A percentile compares a stretch with the other conserved stretches of the same genome.
Conservation (phyloP, 2,329 filamentous ascomycete species). For the Colletotrichum cordylinicola region DNA sequence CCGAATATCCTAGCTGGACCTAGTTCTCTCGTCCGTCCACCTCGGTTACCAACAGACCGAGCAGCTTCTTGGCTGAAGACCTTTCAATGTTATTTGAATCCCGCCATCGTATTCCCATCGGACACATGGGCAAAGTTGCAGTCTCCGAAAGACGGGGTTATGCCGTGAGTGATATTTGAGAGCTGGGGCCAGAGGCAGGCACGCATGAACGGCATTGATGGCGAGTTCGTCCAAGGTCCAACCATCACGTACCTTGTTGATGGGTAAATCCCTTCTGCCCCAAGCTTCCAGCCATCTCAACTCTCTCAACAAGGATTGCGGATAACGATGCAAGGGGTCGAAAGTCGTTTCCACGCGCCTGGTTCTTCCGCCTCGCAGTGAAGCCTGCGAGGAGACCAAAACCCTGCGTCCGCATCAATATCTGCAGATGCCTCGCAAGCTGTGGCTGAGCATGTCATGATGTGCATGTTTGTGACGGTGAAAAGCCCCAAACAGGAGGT, state of each 20-base stretch:
- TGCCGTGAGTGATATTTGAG: not conserved
- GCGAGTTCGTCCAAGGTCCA: slow-evolving; percentile 10
- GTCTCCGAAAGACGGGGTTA: not conserved
- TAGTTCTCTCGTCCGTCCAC: not conserved
- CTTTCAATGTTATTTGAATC: not conserved
- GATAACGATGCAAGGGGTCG: not conserved
- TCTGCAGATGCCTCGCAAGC: not conserved
- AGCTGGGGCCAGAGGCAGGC: not conserved
- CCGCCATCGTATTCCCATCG: not conserved
- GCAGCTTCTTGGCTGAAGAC: not conserved
- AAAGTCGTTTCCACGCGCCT: not conserved
- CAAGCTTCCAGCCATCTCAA: slow-evolving; percentile 14
- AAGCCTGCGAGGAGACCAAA: not conserved
- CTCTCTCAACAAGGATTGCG: not conserved
- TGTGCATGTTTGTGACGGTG: not conserved
- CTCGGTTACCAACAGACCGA: not conserved
- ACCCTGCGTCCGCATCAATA: not conserved
- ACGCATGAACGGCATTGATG: not conserved
- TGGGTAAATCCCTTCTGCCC: not conserved
- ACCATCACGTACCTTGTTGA: not conserved
- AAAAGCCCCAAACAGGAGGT: slow-evolving; percentile 11
- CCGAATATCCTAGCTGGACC: not conserved
- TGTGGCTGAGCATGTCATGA: not conserved
- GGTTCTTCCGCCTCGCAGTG: not conserved
- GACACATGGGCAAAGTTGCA: not conserved